Base-by-base conservation (phyloP, 2,329 filamentous ascomycete species). In the Penicillium expansum region DNA sequence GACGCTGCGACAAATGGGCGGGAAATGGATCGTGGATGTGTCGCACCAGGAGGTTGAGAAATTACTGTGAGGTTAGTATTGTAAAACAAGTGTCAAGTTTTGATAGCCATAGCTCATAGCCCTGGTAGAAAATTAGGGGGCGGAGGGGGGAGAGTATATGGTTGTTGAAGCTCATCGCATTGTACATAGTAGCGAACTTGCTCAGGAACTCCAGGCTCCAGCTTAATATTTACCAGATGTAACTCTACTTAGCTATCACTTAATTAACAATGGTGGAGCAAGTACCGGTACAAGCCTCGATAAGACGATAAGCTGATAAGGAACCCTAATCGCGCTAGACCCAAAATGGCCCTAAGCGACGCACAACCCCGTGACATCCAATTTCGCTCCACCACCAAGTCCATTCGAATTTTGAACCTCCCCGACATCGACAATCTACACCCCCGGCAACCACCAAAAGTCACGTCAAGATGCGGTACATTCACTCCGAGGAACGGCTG, bases 401-500 rank as follows among this genome's bases (percentile, higher is more conserved):
- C 63, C 66, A 67, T 63, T 65, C 63, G 73, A 74, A 69, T 73
- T 75, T 74, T 71, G 70, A 72, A 71, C 69, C 66, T 72, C 67
- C 54, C 70, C 66, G 70, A 73, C 70, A 70, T 70, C 71, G 70
- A 74, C 72, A 71, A 73, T 68, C 66, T 67, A 66, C 59, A 52
- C 63, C 67, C 68, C 72, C 74, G 72, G 71, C 73, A 71, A 73
- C 69, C 68, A 71, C 68, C 71, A 69, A 67, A 69, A 67, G 72
- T 69, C 68, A 75, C 75, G 75, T 83, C 89, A 97, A 90, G 83
- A 97, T 97, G 94, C 95, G 90, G 86, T 97, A 97, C 91, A 96
- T 99, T 84, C 92, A 97, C 87, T 96, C 91, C 77, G 86, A 93
- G 84, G 93, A 99, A 88, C 85, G 86, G 82, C 86, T 99, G 83